Evolutionary conservation across 192 early-diverging fungal species (phyloP).

Genomic region (Coemansia sp.): DNA sequence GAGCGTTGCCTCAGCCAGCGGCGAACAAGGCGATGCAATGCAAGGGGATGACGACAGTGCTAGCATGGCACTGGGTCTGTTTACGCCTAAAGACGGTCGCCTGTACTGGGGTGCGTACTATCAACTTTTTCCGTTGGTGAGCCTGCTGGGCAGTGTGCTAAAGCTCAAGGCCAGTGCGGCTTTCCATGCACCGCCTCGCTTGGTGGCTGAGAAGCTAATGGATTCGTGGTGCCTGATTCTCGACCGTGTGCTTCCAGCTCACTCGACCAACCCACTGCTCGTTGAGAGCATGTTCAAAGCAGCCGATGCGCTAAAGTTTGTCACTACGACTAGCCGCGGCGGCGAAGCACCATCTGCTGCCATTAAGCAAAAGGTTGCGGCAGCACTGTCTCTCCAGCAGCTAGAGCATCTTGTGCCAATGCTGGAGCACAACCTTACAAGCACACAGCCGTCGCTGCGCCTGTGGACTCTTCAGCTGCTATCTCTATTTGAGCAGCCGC

Average conservation of each 20-base stretch:
- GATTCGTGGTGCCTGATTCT: constrained; percentile 19
- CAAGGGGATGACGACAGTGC: constrained; percentile 17
- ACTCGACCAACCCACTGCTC: constrained; percentile 26
- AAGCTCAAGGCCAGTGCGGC: constrained; percentile 20
- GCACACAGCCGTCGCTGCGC: constrained; percentile 53
- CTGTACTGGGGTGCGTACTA: constrained; percentile 48
- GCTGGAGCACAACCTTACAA: constrained; percentile 39
- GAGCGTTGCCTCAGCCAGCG: background rate
- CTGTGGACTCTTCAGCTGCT: constrained; percentile 70
- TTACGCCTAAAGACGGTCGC: constrained; percentile 9
- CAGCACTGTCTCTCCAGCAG: constrained; percentile 29
- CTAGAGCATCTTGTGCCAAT: constrained; percentile 22
- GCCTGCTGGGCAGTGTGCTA: constrained; percentile 40
- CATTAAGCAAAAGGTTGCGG: constrained; percentile 10
- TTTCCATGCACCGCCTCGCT: constrained; percentile 9
- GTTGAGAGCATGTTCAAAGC: constrained; percentile 25
- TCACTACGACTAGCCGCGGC: background rate
- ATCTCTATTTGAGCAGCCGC: constrained; percentile 64
- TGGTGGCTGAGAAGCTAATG: constrained; percentile 13
- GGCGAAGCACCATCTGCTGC: background rate
- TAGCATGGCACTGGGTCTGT: constrained; percentile 29
- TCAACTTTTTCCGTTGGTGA: constrained; percentile 33
- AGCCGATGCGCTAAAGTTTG: constrained; percentile 25
- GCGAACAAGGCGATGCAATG: background rate
- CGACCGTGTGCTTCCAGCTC: constrained; percentile 19